Evolutionary conservation across 2,329 filamentous ascomycete genomes (phyloP), one percentile per base, ranked within the genome.

Genomic region (Phaeosphaeriaceae sp.): DNA sequence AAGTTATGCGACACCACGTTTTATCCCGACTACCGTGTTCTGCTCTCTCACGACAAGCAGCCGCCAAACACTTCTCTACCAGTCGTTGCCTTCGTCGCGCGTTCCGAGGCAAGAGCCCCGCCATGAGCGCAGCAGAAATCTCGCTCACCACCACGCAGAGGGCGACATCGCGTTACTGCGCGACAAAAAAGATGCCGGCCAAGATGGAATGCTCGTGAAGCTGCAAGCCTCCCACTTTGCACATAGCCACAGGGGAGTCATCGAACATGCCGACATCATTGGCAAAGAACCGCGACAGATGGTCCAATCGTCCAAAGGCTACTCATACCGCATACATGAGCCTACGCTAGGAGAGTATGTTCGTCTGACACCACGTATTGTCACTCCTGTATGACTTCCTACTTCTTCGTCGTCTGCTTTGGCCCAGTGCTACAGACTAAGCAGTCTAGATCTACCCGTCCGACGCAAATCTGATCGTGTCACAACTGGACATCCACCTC

Each of bases 291-390:
- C 85, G 4, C 84, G 89, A 60, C 88, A 91, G 64, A 70, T 83
- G n/a, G 79, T 92, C 11, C 74, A 78, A 40, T 85, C 88, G 49
- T 82, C 79, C 61, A 85, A 82, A 70, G 83, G 83, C 74, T 66
- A 66, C 60, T 72, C 82, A 4, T 87, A 86, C 58, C 82, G 87
- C 59, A 70, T 92, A 43, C 84, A 86, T 54, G 85, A 88, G 63
- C 89, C 91, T 17, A 89, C 89, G 0, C 79, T 95, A 56, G 88
- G 89, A 49, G 89, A 93, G 76, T 94, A 94, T 78, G 86, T 93
- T 54, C 82, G 86, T 49, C 79, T 90, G 59, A 89, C 85, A 49
- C 85, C 85, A 64, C 86, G 92, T 56, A 76, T 89, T 15, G 91
- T 93, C n/a, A 94, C 91, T 54, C 92, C 92, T 69, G 88, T 90